Conservation (phyloP, 768 basidiomycete genomes). For the Agaricus blazei region DNA sequence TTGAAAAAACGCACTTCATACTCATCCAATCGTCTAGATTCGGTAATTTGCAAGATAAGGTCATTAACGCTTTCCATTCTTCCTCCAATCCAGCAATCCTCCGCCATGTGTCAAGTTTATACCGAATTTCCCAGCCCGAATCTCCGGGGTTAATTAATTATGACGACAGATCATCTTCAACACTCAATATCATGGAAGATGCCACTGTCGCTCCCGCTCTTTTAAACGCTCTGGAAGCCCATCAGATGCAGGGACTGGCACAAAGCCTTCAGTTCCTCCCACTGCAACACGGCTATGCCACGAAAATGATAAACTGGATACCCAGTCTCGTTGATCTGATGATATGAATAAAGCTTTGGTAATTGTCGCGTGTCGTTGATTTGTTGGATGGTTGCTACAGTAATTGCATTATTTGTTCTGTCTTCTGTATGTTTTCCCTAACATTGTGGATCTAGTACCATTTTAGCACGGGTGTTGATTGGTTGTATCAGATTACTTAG, state of each 20-base stretch:
- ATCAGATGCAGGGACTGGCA: slow-evolving; percentile 72
- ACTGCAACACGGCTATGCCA: slow-evolving; percentile 45
- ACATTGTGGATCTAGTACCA: neutral
- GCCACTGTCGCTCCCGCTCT: slow-evolving; percentile 45
- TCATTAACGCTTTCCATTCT: slow-evolving; percentile 66
- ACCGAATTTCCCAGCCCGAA: slow-evolving; percentile 64
- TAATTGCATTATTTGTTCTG: neutral
- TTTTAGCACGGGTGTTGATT: slow-evolving; percentile 1
- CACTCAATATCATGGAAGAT: slow-evolving; percentile 62
- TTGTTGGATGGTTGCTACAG: neutral
- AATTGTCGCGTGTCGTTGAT: neutral
- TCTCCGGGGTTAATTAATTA: slow-evolving; percentile 23
- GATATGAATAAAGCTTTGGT: slow-evolving; percentile 17
- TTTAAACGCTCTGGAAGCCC: slow-evolving; percentile 58
- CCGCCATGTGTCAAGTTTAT: slow-evolving; percentile 67
- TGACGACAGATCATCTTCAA: slow-evolving; percentile 52
- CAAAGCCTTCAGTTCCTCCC: slow-evolving; percentile 69
- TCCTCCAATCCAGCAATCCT: slow-evolving; percentile 71
- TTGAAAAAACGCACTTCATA: slow-evolving; percentile 1
- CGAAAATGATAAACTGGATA: slow-evolving; percentile 73
- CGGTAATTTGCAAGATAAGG: slow-evolving; percentile 68
- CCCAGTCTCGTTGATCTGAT: slow-evolving; percentile 39
- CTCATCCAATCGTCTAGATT: slow-evolving; percentile 43
- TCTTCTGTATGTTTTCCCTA: slow-evolving; percentile 5
- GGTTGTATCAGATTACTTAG: slow-evolving; percentile 8